Percentiles rank a stretch among this genome's conserved stretches.
Conservation (phyloP, 23 red algal species). For the Pyropia yezoensis region DNA sequence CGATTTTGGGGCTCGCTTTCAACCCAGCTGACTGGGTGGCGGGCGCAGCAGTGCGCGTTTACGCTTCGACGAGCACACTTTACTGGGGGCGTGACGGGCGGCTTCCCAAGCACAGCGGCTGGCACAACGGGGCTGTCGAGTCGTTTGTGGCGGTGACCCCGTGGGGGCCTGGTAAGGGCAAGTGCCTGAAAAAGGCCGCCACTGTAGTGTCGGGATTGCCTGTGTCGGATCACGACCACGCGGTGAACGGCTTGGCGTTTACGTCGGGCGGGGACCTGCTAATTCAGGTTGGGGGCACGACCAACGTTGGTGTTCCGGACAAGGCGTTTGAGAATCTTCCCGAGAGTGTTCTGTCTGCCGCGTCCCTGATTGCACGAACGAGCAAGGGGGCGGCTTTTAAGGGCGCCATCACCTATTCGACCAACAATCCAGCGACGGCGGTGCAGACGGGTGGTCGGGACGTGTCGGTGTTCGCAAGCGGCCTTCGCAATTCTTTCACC, state of each 20-base stretch:
- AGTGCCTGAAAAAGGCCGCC: conserved; percentile 28
- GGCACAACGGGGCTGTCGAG: conserved; percentile 45
- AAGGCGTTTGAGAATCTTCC: conserved; percentile 16
- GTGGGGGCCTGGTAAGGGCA: neutral
- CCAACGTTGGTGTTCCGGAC: conserved; percentile 33
- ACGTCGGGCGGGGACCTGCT: conserved; percentile 23
- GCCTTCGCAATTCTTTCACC: conserved; percentile 42
- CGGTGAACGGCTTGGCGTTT: conserved; percentile 45
- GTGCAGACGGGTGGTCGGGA: conserved; percentile 26
- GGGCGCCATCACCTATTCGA: conserved; percentile 29
- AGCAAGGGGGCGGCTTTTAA: conserved; percentile 7
- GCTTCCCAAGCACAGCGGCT: conserved; percentile 1
- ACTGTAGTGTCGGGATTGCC: conserved; percentile 31
- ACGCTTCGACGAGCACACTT: conserved; percentile 30
- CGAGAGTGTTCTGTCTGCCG: conserved; percentile 15
- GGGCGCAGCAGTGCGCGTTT: conserved; percentile 6
- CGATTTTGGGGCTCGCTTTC: conserved; percentile 36
- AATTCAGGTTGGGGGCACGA: conserved; percentile 23
- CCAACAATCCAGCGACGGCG: conserved; percentile 28
- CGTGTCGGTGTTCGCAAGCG: conserved; percentile 22
- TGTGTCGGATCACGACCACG: conserved; percentile 61
- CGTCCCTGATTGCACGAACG: neutral
- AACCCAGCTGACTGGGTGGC: conserved; percentile 31
- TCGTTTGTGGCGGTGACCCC: conserved; percentile 1
- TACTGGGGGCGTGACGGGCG: conserved; percentile 32